Percentiles rank a stretch among this genome's conserved stretches.
phyloP scores from a whole-genome alignment of 768 basidiomycete genomes.

The Mycena chlorophos region DNA sequence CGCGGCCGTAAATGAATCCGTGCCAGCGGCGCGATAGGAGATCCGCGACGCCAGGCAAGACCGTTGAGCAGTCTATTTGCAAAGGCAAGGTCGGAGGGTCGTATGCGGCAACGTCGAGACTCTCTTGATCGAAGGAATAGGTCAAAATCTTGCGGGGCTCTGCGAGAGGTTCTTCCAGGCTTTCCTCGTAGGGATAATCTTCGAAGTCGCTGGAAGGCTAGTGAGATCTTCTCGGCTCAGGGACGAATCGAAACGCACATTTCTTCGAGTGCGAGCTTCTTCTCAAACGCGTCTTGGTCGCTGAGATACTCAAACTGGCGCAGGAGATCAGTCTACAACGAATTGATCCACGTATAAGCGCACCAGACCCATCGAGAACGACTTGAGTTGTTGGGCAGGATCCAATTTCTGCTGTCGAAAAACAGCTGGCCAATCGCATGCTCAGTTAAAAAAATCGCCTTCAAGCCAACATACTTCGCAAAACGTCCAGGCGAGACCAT shows the following conservation, averaged over 20 bases:
- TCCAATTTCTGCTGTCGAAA: slow-evolving; percentile 22
- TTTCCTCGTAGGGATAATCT: slow-evolving; percentile 17
- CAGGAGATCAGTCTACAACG: not conserved
- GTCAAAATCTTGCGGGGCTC: slow-evolving; percentile 13
- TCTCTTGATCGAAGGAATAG: slow-evolving; percentile 10
- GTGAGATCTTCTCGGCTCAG: slow-evolving; percentile 9
- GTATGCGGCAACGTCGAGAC: slow-evolving; percentile 16
- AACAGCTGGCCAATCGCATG: slow-evolving; percentile 14
- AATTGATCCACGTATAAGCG: too few relatives aligned
- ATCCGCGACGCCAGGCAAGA: not conserved
- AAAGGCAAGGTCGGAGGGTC: not conserved
- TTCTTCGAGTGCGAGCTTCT: too few relatives aligned
- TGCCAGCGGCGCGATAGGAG: slow-evolving; percentile 13
- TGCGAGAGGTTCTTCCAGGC: slow-evolving; percentile 1
- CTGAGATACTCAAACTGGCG: slow-evolving; percentile 15
- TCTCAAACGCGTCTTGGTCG: slow-evolving; percentile 1
- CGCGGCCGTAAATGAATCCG: slow-evolving; percentile 6
- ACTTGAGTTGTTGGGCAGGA: slow-evolving; percentile 13
- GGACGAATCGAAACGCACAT: too few relatives aligned
- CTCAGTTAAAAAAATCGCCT: not conserved
- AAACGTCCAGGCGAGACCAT: not conserved
- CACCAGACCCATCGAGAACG: slow-evolving; percentile 28
- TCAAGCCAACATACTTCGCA: slow-evolving; percentile 5
- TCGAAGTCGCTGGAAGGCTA: slow-evolving; percentile 8
- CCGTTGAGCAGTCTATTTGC: not conserved